Percentiles rank a stretch among this genome's conserved stretches.
phyloP scores from a whole-genome alignment of 495 filamentous ascomycete species.

The Staphylotrichum longicolle region DNA sequence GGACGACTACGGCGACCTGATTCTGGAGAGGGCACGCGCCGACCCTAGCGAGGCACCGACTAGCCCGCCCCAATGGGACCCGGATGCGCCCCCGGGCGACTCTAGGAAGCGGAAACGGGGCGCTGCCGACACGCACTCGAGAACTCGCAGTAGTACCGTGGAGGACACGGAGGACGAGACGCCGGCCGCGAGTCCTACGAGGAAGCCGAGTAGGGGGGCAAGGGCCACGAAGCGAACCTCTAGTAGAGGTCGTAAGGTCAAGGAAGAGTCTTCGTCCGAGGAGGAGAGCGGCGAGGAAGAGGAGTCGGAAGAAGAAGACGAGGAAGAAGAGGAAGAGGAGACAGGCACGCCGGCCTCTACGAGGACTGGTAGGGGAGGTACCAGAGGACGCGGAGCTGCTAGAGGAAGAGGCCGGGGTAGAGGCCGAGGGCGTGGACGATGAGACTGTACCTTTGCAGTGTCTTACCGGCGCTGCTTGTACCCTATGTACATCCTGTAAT shows the following conservation, averaged over 20 bases:
- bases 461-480: neutral
- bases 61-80: constrained; percentile 55
- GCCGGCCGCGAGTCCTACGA: constrained; percentile 38
- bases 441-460: neutral
- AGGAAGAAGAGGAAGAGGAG: constrained; percentile 34
- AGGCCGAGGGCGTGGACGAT: constrained; percentile 38
- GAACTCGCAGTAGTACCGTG: constrained; percentile 50
- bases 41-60: constrained; percentile 53
- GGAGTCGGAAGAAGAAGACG: constrained; percentile 47
- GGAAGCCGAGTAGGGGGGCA: constrained; percentile 36
- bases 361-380: constrained; percentile 24
- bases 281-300: constrained; percentile 61
- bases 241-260: constrained; percentile 38
- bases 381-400: constrained; percentile 23
- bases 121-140: constrained; percentile 41
- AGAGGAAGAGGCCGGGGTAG: constrained; percentile 23
- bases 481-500: neutral
- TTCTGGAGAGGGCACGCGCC: constrained; percentile 65
- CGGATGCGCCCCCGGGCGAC: constrained; percentile 25
- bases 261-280: constrained; percentile 62
- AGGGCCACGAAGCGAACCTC: constrained; percentile 42
- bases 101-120: constrained; percentile 50
- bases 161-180: constrained; percentile 53
- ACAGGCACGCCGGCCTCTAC: constrained; percentile 28
- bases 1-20: constrained; percentile 72